Evolutionary conservation across 2,329 filamentous ascomycete species (phyloP).

Genomic region (Aspergillus versicolor): DNA sequence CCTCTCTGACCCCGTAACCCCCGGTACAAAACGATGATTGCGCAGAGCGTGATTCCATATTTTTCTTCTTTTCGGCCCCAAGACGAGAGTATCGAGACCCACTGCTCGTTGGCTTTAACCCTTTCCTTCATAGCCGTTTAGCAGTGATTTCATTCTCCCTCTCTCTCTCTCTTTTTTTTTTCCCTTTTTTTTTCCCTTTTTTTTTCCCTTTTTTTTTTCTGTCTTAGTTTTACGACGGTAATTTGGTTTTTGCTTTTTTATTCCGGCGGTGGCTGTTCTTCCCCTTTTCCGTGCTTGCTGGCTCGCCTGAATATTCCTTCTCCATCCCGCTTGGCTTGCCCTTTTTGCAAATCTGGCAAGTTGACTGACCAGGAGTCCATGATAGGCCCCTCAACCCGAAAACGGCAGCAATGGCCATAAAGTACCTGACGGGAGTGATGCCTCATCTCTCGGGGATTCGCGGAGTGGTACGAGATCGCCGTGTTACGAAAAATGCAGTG

Average conservation of each 20-base stretch:
- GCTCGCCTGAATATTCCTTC: neutral
- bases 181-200: neutral
- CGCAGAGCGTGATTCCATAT: neutral
- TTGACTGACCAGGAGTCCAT: constrained; percentile 2
- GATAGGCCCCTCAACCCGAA: neutral
- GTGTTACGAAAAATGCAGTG: constrained; percentile 15
- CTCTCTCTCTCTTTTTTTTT: neutral
- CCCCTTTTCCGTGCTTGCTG: neutral
- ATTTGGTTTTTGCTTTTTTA: neutral
- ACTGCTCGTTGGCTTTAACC: constrained; percentile 10
- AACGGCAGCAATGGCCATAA: neutral
- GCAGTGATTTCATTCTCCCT: neutral
- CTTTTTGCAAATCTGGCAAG: constrained; percentile 5
- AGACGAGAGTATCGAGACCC: constrained; percentile 10
- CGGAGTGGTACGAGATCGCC: constrained; percentile 21
- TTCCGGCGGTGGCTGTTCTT: neutral
- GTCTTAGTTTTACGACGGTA: neutral
- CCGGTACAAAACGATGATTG: neutral
- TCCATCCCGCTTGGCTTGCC: neutral
- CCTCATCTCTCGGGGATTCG: constrained; percentile 10
- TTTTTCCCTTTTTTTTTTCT: neutral
- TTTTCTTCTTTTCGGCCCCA: constrained; percentile 21
- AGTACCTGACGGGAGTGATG: constrained; percentile 4
- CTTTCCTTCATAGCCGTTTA: constrained; percentile 3
- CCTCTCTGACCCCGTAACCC: too few relatives aligned